phyloP scores from a whole-genome alignment of 1,284 basidiomycete genomes.

The Cutaneotrichosporon curvatum region DNA sequence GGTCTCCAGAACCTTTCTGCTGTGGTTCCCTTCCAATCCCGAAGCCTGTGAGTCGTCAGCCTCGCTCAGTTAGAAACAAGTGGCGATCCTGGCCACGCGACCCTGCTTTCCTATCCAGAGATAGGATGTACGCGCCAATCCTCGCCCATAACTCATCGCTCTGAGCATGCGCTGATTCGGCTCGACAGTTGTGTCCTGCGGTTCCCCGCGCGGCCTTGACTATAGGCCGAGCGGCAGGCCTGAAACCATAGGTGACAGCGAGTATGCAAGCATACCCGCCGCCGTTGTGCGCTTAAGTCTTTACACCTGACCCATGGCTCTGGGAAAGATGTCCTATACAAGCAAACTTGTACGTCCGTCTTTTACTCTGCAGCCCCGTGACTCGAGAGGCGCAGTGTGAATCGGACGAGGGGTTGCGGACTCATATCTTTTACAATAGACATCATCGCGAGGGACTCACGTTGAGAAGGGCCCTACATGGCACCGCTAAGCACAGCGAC shows the following conservation, averaged over 20 bases:
- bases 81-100: slow-evolving; percentile 2
- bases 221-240: slow-evolving; percentile 11
- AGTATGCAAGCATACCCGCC: background rate
- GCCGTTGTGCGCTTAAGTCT: slow-evolving; percentile 14
- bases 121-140: slow-evolving; percentile 9
- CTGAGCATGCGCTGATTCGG: slow-evolving; percentile 11
- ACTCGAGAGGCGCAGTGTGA: slow-evolving; percentile 6
- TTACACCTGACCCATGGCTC: slow-evolving; percentile 12
- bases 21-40: no score
- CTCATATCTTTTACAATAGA: slow-evolving; percentile 24
- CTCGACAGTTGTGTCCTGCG: background rate
- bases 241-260: slow-evolving; percentile 16
- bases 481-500: slow-evolving; percentile 23
- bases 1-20: no score
- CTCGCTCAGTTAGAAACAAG: slow-evolving; percentile 67
- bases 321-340: slow-evolving; percentile 10
- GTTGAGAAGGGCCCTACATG: background rate
- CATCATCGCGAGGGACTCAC: slow-evolving; percentile 22
- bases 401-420: slow-evolving; percentile 9
- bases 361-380: slow-evolving; percentile 11
- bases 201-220: slow-evolving; percentile 4
- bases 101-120: background rate
- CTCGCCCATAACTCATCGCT: slow-evolving; percentile 6
- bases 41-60: slow-evolving; percentile 3
- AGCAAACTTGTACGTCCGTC: slow-evolving; percentile 17